Evolutionary conservation across 1,139 yeast genomes (phyloP).

Genomic region (Candida albicans): DNA sequence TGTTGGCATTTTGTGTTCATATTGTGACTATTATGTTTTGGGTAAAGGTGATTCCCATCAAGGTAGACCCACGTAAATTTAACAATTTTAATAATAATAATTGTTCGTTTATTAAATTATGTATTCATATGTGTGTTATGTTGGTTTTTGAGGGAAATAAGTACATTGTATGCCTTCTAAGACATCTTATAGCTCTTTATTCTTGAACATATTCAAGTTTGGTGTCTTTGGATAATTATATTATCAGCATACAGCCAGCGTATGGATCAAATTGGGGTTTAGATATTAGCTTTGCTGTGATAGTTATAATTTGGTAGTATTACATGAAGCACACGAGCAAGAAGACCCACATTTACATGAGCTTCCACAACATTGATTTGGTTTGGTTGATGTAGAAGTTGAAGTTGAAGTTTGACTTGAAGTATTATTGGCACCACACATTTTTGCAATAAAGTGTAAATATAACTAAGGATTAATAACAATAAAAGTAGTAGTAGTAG

Average conservation of each 20-base stretch:
- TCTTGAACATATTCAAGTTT: too few species aligned
- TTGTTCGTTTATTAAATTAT: too few species aligned
- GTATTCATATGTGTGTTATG: too few species aligned
- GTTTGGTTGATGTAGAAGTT: conserved; percentile 10
- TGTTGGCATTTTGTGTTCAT: neutral
- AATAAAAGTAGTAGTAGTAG: neutral
- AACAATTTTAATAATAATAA: too few species aligned
- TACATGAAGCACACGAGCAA: conserved; percentile 41
- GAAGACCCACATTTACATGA: conserved; percentile 46
- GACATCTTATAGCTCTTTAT: too few species aligned
- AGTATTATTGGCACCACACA: conserved; percentile 24
- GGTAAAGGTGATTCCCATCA: too few species aligned
- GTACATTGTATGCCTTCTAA: too few species aligned
- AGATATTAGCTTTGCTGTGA: neutral
- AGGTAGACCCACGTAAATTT: too few species aligned
- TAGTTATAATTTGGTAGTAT: conserved; percentile 41
- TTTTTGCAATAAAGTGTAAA: conserved; percentile 8
- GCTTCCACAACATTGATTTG: conserved; percentile 33
- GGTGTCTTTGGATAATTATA: neutral
- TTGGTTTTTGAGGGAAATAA: too few species aligned
- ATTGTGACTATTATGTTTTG: neutral
- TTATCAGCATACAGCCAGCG: neutral
- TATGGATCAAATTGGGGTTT: neutral
- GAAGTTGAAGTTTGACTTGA: conserved; percentile 18
- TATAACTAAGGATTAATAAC: neutral